Conservation (phyloP, 257 asterid species). For the Thymus mandschuricus region DNA sequence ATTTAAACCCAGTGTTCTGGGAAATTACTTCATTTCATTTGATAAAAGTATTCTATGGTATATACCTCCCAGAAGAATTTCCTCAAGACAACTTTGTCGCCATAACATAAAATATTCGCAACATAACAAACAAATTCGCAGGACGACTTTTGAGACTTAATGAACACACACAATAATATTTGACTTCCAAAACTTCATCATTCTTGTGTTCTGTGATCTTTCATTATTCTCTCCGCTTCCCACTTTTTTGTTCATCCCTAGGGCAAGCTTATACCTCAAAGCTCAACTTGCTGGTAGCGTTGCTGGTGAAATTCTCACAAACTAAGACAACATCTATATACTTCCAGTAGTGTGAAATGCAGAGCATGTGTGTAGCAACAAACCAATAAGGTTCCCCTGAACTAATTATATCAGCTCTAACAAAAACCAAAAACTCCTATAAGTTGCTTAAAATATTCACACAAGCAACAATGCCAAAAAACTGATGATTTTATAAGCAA, state of each 20-base stretch:
- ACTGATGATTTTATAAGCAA: not conserved
- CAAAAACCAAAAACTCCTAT: not conserved
- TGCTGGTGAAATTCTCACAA: slow-evolving; percentile 4
- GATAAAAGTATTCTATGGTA: not conserved
- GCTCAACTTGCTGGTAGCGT: not conserved
- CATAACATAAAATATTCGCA: slow-evolving; percentile 4
- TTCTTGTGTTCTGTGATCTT: not conserved
- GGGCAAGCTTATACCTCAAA: not conserved
- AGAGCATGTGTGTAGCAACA: slow-evolving; percentile 11
- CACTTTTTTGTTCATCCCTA: slow-evolving; percentile 7
- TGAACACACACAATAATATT: slow-evolving; percentile 1
- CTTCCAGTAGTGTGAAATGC: slow-evolving; percentile 15
- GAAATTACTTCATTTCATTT: too few relatives aligned
- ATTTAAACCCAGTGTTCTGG: not conserved
- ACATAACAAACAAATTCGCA: slow-evolving; percentile 1
- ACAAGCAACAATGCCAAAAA: slow-evolving; percentile 22
- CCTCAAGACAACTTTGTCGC: slow-evolving; percentile 13
- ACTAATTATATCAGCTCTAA: not conserved
- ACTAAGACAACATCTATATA: slow-evolving; percentile 13
- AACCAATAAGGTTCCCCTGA: slow-evolving; percentile 12
- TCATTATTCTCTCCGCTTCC: not conserved
- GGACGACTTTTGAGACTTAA: slow-evolving; percentile 19
- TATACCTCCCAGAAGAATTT: slow-evolving; percentile 9
- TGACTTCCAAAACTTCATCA: slow-evolving; percentile 3
- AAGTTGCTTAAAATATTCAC: slow-evolving; percentile 16